phyloP scores from a whole-genome alignment of 164 flowering plant genomes.

The Chimonanthus praecox region DNA sequence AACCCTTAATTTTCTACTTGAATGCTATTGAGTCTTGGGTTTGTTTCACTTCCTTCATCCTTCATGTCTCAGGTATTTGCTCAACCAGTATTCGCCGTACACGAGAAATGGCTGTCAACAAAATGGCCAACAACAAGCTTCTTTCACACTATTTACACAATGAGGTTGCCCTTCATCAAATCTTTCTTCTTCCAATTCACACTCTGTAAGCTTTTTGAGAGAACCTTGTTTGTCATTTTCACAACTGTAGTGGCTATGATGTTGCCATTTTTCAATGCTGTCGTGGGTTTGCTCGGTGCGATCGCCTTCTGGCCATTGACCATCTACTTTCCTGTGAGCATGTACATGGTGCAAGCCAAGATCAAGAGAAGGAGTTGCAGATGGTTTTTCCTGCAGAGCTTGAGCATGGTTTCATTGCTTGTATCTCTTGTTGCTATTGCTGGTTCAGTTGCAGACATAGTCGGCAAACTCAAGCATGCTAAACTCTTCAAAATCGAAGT shows the following conservation, averaged over 20 bases:
- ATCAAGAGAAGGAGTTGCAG: slow-evolving; percentile 6
- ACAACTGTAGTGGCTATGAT: slow-evolving; percentile 18
- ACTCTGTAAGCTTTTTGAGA: slow-evolving; percentile 4
- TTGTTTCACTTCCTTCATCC: too few relatives aligned
- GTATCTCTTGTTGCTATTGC: slow-evolving; percentile 7
- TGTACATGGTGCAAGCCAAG: slow-evolving; percentile 17
- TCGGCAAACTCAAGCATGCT: slow-evolving; percentile 10
- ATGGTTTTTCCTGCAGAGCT: slow-evolving; percentile 14
- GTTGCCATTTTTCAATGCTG: slow-evolving; percentile 16
- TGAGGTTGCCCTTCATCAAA: neutral
- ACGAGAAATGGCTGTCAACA: slow-evolving; percentile 9
- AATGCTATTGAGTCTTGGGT: too few relatives aligned
- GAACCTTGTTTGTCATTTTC: slow-evolving; percentile 9
- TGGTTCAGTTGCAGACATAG: slow-evolving; percentile 21
- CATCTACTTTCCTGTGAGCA: slow-evolving; percentile 14
- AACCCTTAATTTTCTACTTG: too few relatives aligned
- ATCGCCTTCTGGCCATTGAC: slow-evolving; percentile 16
- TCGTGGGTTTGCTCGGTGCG: slow-evolving; percentile 17
- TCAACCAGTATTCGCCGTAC: slow-evolving; percentile 16
- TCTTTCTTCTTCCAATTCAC: neutral
- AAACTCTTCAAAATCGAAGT: slow-evolving; percentile 5
- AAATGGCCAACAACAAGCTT: slow-evolving; percentile 11
- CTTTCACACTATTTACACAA: slow-evolving; percentile 3
- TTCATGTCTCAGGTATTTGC: slow-evolving; percentile 10
- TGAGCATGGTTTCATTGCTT: slow-evolving; percentile 13